Evolutionary conservation across 495 filamentous ascomycete genomes (phyloP).

Genomic region (Xylaria castorea): DNA sequence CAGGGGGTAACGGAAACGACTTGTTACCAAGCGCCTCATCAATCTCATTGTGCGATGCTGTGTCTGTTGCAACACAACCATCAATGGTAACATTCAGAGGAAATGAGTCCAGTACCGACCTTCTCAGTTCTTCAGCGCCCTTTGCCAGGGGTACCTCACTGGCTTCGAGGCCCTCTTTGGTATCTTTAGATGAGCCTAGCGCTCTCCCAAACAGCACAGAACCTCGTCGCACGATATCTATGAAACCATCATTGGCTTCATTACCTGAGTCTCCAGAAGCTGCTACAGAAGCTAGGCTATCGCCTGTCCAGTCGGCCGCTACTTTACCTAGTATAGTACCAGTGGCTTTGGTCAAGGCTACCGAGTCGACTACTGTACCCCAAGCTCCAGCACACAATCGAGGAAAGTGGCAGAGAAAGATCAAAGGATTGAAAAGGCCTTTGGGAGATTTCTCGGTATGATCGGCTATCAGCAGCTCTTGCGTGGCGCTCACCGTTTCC

Average conservation of each 20-base stretch:
- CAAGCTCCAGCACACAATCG: slow-evolving; percentile 6
- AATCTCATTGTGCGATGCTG: slow-evolving; percentile 15
- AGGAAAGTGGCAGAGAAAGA: slow-evolving; percentile 23
- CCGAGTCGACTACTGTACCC: slow-evolving; percentile 20
- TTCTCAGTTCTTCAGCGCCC: slow-evolving; percentile 36
- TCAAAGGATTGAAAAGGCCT: slow-evolving; percentile 12
- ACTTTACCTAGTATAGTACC: not conserved
- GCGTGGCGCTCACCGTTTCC: not conserved
- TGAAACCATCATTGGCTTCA: slow-evolving; percentile 35
- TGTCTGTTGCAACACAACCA: slow-evolving; percentile 31
- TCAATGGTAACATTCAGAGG: slow-evolving; percentile 26
- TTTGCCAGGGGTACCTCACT: slow-evolving; percentile 35
- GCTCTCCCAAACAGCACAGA: slow-evolving; percentile 4
- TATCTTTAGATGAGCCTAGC: slow-evolving; percentile 29
- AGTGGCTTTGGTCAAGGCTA: not conserved
- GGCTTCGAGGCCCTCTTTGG: slow-evolving; percentile 31
- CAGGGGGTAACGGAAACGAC: not conserved
- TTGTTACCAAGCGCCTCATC: slow-evolving; percentile 12
- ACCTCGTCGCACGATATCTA: slow-evolving; percentile 29
- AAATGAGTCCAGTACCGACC: slow-evolving; percentile 32
- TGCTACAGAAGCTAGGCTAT: slow-evolving; percentile 28
- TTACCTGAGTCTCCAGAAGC: slow-evolving; percentile 33
- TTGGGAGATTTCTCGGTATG: slow-evolving; percentile 21
- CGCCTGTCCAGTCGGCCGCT: slow-evolving; percentile 34
- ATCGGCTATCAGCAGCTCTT: slow-evolving; percentile 40